Base-by-base conservation (phyloP, 495 filamentous ascomycete genomes). In the Lophium mytilinum region DNA sequence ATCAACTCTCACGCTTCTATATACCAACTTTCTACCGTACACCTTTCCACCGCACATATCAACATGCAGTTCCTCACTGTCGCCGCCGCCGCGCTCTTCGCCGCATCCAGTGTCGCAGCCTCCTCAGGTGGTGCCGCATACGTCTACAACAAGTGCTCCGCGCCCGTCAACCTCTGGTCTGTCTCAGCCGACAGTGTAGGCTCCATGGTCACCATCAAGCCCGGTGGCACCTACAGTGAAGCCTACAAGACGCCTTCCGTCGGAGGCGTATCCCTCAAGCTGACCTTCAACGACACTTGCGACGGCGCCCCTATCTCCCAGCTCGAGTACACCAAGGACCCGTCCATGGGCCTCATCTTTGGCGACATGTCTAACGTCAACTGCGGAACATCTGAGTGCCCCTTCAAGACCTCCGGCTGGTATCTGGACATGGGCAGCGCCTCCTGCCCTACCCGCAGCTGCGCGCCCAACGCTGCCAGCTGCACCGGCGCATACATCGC, bases 291-390 rank as follows among this genome's bases (percentile, higher is more conserved):
- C 9, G n/a, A 53, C 9, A 7, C 41, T 11, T 57, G 50, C 55
- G 36, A 9, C 37, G 50, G 11, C 53, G 15, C 37, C 37, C 51
- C 36, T 6, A 52, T 66, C 50, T 53, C 59, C 6, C 65, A 68
- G 41, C 41, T 68, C 46, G 65, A 68, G 55, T 68, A 68, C 63
- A 51, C 51, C 24, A 21, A 17, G 9, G 35, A 42, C 1, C 46
- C 48, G 33, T 37, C 33, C 11, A 43, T 36, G 14, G 52, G 43
- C 52, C 6, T 14, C 47, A 57, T 61, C 57, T 68, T 52, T 46
- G 54, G 60, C 42, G 65, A 68, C 46, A 49, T 65, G 21, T 68
- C 65, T 33, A 63, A 53, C 46, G 65, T 68, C 47, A 49, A 68
- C 53, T 68, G 65, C 58, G 4, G 4, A 9, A 21, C 10, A 9